Evolutionary conservation across 2,329 filamentous ascomycete genomes (phyloP).

Genomic region (Amesomyces nigricolor): DNA sequence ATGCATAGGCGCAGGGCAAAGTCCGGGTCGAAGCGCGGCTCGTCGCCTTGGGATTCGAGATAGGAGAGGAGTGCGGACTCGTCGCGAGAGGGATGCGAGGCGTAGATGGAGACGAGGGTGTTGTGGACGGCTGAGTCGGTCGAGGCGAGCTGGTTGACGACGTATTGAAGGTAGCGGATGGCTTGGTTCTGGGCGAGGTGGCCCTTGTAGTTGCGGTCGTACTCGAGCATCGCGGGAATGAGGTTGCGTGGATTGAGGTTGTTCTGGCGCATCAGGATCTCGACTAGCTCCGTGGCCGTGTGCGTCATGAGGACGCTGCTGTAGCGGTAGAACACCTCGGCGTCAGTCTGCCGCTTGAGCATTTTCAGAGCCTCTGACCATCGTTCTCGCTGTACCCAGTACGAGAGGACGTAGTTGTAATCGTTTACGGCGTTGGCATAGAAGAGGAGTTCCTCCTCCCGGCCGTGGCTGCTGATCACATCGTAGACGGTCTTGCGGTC

Average conservation of each 20-base stretch:
- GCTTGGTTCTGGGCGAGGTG: constrained; percentile 78
- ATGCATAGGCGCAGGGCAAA: constrained; percentile 95
- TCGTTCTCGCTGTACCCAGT: constrained; percentile 93
- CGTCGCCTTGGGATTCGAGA: constrained; percentile 81
- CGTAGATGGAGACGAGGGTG: constrained; percentile 92
- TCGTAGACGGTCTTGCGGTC: constrained; percentile 92
- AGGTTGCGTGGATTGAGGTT: constrained; percentile 80
- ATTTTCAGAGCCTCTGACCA: constrained; percentile 85
- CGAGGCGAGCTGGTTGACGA: constrained; percentile 79
- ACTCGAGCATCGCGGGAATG: constrained; percentile 89
- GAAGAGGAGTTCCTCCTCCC: constrained; percentile 86
- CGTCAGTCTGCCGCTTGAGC: constrained; percentile 85
- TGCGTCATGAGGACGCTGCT: constrained; percentile 95
- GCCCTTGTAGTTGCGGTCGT: constrained; percentile 72
- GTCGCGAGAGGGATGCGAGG: constrained; percentile 74
- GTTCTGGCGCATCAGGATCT: constrained; percentile 87
- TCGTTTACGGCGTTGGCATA: constrained; percentile 87
- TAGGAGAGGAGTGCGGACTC: constrained; percentile 84
- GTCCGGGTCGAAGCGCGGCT: constrained; percentile 86
- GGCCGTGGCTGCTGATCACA: constrained; percentile 88
- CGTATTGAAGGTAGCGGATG: constrained; percentile 85
- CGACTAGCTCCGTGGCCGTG: constrained; percentile 77
- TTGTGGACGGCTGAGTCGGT: constrained; percentile 88
- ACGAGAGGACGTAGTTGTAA: constrained; percentile 89
- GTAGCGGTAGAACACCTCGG: constrained; percentile 93